Evolutionary conservation across 108 stramenopile genomes (phyloP), one percentile per base, ranked within the genome.

Genomic region (Stephanodiscus minutulus): DNA sequence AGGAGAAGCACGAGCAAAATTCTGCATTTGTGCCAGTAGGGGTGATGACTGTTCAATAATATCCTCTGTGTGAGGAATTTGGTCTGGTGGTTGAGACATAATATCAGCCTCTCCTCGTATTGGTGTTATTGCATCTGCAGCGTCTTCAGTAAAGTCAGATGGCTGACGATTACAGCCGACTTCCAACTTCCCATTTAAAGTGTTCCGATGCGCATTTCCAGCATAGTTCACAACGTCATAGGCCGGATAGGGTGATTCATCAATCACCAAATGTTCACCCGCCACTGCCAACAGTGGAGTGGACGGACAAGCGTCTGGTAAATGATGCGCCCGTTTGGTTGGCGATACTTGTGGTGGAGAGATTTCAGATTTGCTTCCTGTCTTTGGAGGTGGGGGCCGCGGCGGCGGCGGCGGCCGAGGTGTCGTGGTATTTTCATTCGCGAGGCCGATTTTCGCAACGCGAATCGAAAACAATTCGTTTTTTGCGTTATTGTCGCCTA

Each of bases 211-310:
- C 25, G 31, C 31, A 33, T 35, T 17, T 18, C 15, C 64, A 67
- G 3, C 9, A 29, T 13, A 4, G 24, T 68, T 53, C 12, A 8
- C 20, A 37, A 27, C 24, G 35, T 55, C 55, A 20, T 54, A 8
- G 22, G 53, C 22, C 24, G 58, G 11, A 68, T 69, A 7, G 62
- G 46, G 61, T 27, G 71, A 64, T 37, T 72, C 71, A 8, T 72
- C 55, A 25, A 72, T 18, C 9, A 64, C 71, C 48, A 72, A 47
- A 52, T 52, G 64, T 64, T 72, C 71, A 5, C 71, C 71, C 43
- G 68, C 36, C 15, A 61, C 20, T 25, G 74, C 61, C 69, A 63
- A 35, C 33, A 71, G 48, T 17, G 68, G 66, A 68, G 66, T 72
- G 21, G 71, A 20, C 0, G 71, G 66, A 57, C 66, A 72, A 2